Evolutionary conservation across 2,329 filamentous ascomycete species (phyloP), one percentile per base, ranked within the genome.

Genomic region (Ophiocordyceps robertsii): DNA sequence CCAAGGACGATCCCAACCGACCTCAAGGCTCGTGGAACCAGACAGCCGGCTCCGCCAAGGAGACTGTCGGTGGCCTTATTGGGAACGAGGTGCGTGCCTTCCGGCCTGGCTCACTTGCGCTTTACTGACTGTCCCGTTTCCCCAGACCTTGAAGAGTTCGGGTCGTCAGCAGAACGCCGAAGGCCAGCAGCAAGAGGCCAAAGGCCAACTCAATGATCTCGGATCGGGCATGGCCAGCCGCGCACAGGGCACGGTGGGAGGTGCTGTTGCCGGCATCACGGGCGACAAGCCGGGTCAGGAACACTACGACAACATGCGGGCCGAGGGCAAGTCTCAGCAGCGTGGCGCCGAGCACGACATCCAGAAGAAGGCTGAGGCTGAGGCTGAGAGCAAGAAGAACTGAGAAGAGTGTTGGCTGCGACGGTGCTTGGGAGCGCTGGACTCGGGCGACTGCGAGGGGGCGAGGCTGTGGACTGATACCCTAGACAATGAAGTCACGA

Each of bases 1-100:
- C 80, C 47, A 72, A 75, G 51, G 86, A 95, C 62, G 70, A 85
- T 62, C 69, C 80, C 11, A 70, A 90, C 59, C 84, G 88, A 49
- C 67, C 72, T 19, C 59, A 75, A 16, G 89, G 90, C 37, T 72
- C 73, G 16, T 93, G 83, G 80, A 86, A 95, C 68, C 89, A 95
- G 66, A 94, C 87, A 6, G 57, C 89, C n/a, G 90, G 89, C 41
- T 76, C 82, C 1, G 80, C 80, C 37, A 95, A 95, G 69, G 86
- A 95, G 60, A 69, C 80, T 5, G 49, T 92, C 1, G 90, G 90
- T 44, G 80, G 80, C 16, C 53, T 90, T 6, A 51, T 90, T 24
- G 90, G 89, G 46, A 79, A 76, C 49, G 82, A 92, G 64, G 74
- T 75, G 58, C 50, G 64, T 54, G 39, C 11, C 36, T 21, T 8